A percentile compares a stretch with the other conserved stretches of the same genome.
These are phyloP conservation scores for Elsinoe fawcettii DNA, from an alignment of 2,329 filamentous ascomycete genomes.

Conservation along the genomic window DNA sequence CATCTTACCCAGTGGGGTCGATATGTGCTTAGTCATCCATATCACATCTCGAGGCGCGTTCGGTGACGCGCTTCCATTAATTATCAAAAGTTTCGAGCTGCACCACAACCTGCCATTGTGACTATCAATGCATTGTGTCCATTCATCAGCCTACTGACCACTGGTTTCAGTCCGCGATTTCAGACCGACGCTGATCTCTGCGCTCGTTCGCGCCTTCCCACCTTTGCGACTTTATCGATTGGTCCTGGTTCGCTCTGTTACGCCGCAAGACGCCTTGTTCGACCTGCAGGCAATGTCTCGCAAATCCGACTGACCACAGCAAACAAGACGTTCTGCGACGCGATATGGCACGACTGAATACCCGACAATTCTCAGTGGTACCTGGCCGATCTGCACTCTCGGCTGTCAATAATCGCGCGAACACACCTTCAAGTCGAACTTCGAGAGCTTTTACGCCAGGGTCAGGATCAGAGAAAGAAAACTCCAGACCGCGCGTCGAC, in stretches of 20 bases:
- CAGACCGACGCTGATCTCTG: background rate
- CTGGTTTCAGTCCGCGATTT: background rate
- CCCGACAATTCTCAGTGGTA: conserved; percentile 17
- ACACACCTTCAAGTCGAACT: conserved; percentile 19
- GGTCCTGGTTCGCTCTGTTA: background rate
- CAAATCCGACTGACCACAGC: background rate
- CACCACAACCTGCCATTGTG: background rate
- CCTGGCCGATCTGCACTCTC: conserved; percentile 11
- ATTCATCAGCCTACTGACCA: background rate
- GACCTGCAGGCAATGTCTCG: conserved; percentile 2
- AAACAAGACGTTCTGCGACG: conserved; percentile 13
- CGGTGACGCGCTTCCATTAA: background rate
- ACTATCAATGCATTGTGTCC: background rate
- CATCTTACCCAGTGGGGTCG: background rate
- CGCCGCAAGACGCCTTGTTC: background rate
- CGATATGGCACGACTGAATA: conserved; percentile 23
- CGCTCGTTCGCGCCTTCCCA: background rate
- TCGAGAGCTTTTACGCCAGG: conserved; percentile 16
- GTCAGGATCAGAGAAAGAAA: conserved; percentile 42
- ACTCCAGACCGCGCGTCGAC: conserved; percentile 23
- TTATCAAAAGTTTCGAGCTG: background rate
- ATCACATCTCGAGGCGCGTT: background rate
- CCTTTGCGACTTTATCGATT: background rate
- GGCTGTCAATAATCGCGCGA: conserved; percentile 13
- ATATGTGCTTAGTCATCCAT: background rate